Percentiles rank a stretch among this genome's conserved stretches.
Evolutionary conservation across 2,329 filamentous ascomycete species (phyloP).

Genomic region (Stenocarpella maydis): DNA sequence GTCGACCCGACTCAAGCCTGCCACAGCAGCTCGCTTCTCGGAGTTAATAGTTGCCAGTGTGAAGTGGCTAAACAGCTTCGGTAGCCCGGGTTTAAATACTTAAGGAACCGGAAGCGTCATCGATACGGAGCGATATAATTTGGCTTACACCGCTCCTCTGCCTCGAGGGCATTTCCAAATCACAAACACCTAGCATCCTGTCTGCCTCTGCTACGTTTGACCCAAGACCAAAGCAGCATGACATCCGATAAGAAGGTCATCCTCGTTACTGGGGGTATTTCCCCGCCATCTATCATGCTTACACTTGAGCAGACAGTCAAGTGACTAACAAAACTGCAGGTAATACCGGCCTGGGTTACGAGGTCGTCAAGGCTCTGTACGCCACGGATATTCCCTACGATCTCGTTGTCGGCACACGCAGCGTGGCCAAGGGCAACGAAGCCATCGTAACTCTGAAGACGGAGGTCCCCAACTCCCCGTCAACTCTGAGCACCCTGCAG

Average conservation of each 20-base stretch:
- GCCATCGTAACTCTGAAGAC: slow-evolving; percentile 52
- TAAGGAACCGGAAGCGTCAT: neutral
- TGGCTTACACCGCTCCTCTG: neutral
- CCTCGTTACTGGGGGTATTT: slow-evolving; percentile 30
- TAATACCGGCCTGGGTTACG: slow-evolving; percentile 68
- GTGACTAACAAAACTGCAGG: slow-evolving; percentile 55
- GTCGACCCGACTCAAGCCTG: too few species aligned
- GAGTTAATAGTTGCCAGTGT: neutral
- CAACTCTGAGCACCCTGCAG: slow-evolving; percentile 55
- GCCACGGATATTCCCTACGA: slow-evolving; percentile 58
- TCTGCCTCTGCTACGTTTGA: too few species aligned
- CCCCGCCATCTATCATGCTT: too few species aligned
- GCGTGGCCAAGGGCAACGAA: slow-evolving; percentile 56
- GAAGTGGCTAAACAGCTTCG: neutral
- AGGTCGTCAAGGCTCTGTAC: slow-evolving; percentile 63
- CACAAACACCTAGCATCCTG: neutral
- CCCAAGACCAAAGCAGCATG: neutral
- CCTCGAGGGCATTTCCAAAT: neutral
- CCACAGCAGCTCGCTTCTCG: slow-evolving; percentile 4
- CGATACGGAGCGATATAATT: neutral
- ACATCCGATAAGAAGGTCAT: slow-evolving; percentile 29
- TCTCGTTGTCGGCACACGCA: slow-evolving; percentile 64
- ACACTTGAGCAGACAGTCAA: slow-evolving; percentile 40
- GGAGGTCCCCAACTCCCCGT: slow-evolving; percentile 51
- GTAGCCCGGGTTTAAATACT: neutral